These are phyloP conservation scores for Pulveroboletus sp. DNA, from an alignment of 768 basidiomycete genomes.

Conservation along the genomic window DNA sequence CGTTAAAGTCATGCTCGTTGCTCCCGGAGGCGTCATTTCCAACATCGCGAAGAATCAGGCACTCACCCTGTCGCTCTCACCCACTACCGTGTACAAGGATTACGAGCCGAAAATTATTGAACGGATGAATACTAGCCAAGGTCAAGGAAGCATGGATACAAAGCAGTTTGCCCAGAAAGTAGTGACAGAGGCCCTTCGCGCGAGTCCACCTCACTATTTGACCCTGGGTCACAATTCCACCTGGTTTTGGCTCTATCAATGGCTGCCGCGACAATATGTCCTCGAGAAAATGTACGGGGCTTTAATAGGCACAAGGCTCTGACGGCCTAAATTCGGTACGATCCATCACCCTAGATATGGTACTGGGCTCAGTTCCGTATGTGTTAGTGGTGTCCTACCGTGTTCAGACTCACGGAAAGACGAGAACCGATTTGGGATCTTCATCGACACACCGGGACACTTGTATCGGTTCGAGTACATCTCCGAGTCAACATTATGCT, in stretches of 20 bases:
- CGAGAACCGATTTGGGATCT: too few species aligned
- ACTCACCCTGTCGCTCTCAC: slow-evolving; percentile 42
- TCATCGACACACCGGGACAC: too few species aligned
- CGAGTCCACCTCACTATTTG: slow-evolving; percentile 49
- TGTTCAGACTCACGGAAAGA: too few species aligned
- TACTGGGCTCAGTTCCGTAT: too few species aligned
- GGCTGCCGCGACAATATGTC: slow-evolving; percentile 24
- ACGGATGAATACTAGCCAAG: slow-evolving; percentile 57
- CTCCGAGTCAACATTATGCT: too few species aligned
- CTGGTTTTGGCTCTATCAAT: slow-evolving; percentile 14
- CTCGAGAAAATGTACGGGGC: slow-evolving; percentile 12
- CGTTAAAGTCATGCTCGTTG: slow-evolving; percentile 66
- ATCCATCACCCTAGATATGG: too few species aligned
- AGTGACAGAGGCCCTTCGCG: slow-evolving; percentile 46
- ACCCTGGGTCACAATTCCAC: slow-evolving; percentile 44
- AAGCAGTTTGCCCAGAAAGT: slow-evolving; percentile 51
- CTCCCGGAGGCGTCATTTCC: slow-evolving; percentile 63
- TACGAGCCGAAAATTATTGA: slow-evolving; percentile 52
- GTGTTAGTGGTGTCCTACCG: too few species aligned
- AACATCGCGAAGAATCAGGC: slow-evolving; percentile 59
- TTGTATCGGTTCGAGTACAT: too few species aligned
- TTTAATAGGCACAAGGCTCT: background rate
- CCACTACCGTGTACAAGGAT: slow-evolving; percentile 54
- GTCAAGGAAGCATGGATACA: slow-evolving; percentile 44
- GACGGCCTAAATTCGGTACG: too few species aligned